Evolutionary conservation across 2,329 filamentous ascomycete species (phyloP).

Genomic region (Ceratocystis alfenasii): DNA sequence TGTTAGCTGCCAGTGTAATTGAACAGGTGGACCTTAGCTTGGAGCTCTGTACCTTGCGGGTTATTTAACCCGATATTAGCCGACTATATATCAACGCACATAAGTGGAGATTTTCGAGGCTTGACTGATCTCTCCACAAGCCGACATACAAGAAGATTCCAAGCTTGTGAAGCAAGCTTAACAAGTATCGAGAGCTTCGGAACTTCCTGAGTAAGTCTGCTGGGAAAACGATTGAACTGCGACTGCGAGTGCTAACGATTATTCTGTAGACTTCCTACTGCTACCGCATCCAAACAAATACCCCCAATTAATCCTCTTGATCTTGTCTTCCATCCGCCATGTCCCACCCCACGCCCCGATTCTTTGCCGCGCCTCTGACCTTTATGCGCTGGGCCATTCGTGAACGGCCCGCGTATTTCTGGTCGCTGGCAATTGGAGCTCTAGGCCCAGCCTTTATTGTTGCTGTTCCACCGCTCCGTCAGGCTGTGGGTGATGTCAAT

Average conservation of each 20-base stretch:
- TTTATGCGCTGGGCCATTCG: slow-evolving; percentile 82
- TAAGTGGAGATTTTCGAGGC: background rate
- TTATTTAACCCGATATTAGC: background rate
- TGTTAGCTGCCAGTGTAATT: background rate
- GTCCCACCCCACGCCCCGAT: slow-evolving; percentile 53
- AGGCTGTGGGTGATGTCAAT: slow-evolving; percentile 59
- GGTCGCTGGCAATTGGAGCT: slow-evolving; percentile 62
- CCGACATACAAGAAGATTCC: background rate
- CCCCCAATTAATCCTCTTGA: background rate
- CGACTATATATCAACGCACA: background rate
- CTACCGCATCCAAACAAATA: background rate
- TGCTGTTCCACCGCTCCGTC: slow-evolving; percentile 61
- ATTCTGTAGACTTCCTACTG: background rate
- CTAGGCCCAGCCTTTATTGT: slow-evolving; percentile 60
- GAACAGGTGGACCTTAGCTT: slow-evolving; percentile 5
- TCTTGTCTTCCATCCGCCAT: slow-evolving; percentile 33
- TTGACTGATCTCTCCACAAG: background rate
- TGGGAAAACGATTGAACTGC: background rate
- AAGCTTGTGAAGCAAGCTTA: background rate
- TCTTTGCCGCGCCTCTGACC: slow-evolving; percentile 72
- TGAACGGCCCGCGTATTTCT: slow-evolving; percentile 86
- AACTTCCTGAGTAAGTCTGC: background rate
- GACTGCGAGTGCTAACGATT: background rate
- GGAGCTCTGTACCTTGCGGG: background rate
- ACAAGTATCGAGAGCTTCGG: background rate